Percentiles rank a stretch among this genome's conserved stretches.
Conservation (phyloP, 169 alveolate genomes). For the Neospora caninum region DNA sequence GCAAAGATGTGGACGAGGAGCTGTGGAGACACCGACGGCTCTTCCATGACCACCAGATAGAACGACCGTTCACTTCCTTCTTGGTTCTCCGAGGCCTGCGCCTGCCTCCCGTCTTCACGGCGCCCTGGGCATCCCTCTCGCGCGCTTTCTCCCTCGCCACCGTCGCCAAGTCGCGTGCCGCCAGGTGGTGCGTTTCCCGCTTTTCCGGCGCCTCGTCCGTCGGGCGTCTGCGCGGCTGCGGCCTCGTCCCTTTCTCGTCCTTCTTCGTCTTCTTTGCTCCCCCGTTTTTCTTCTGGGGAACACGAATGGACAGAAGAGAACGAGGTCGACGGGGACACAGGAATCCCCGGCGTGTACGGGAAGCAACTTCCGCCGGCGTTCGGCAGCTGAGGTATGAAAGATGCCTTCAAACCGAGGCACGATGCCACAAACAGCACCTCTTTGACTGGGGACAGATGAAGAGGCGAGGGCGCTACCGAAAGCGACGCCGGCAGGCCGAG, state of each 20-base stretch:
- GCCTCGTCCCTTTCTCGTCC: no score
- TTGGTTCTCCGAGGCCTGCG: background rate
- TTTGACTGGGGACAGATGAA: constrained; percentile 11
- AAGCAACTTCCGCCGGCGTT: background rate
- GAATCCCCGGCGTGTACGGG: background rate
- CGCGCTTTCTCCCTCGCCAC: background rate
- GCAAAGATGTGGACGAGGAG: constrained; percentile 31
- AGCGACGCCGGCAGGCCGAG: background rate
- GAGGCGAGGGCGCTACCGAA: background rate
- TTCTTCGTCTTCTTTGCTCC: background rate
- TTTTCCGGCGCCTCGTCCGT: background rate
- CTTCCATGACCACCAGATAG: constrained; percentile 26
- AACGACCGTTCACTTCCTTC: background rate
- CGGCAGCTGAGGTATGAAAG: constrained; percentile 17
- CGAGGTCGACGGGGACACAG: background rate
- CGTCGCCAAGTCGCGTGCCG: background rate
- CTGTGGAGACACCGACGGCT: constrained; percentile 12
- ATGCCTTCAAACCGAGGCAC: constrained; percentile 7
- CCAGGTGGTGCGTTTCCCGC: background rate
- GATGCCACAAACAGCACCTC: constrained; percentile 20
- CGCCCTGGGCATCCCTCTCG: background rate
- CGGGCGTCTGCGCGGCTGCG: no score
- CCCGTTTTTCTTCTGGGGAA: no score
- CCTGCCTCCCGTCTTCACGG: background rate
- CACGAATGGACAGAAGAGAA: background rate